Evolutionary conservation across 2,329 filamentous ascomycete species (phyloP).

Genomic region (Balansia obtecta): DNA sequence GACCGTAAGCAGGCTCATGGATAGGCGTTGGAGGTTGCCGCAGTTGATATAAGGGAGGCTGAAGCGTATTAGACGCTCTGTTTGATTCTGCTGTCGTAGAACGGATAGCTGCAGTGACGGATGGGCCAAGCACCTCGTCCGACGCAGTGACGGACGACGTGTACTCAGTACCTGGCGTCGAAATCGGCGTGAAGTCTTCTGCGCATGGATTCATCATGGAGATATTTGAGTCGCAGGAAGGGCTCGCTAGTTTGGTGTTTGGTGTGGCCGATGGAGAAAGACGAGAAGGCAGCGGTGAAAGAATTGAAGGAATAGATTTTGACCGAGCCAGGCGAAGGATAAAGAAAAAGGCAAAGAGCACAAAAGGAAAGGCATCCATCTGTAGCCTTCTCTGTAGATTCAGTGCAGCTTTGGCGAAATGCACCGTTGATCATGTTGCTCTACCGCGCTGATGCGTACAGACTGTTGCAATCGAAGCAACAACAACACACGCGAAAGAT

Average conservation of each 20-base stretch:
- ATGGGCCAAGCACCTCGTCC: background rate
- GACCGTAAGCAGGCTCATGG: background rate
- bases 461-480: background rate
- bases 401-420: background rate
- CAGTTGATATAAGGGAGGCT: background rate
- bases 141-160: background rate
- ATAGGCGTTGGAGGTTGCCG: background rate
- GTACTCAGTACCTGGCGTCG: background rate
- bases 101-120: background rate
- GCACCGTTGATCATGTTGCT: background rate
- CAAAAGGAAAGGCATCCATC: background rate
- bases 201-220: slow-evolving; percentile 6
- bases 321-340: background rate
- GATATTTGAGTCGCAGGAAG: background rate
- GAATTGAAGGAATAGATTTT: background rate
- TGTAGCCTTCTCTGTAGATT: background rate
- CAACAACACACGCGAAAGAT: background rate
- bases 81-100: background rate
- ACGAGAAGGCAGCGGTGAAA: background rate
- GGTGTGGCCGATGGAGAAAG: background rate
- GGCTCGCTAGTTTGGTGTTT: background rate
- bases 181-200: slow-evolving; percentile 4
- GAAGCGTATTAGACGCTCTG: background rate
- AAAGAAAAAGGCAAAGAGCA: background rate
- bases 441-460: background rate